These are phyloP conservation scores for Aspergillus jensenii DNA, from an alignment of 2,329 filamentous ascomycete genomes.

Conservation along the genomic window DNA sequence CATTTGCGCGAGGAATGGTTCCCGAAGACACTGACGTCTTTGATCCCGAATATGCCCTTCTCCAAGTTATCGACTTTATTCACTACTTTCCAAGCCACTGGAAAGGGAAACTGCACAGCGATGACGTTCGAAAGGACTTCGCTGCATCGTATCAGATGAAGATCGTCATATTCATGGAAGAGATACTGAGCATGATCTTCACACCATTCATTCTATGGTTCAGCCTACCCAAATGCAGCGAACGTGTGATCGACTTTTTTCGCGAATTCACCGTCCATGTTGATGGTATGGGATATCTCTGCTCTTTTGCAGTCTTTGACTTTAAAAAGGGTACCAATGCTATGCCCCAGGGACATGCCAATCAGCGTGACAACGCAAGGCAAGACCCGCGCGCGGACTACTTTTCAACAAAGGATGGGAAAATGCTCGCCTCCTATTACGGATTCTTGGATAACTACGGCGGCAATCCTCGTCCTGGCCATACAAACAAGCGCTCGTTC, in stretches of 20 bases:
- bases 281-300: conserved; percentile 92
- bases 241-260: conserved; percentile 96
- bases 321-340: conserved; percentile 79
- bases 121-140: conserved; percentile 90
- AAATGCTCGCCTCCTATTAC: conserved; percentile 97
- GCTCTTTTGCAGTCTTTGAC: conserved; percentile 95
- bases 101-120: conserved; percentile 86
- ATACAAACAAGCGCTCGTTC: conserved; percentile 56
- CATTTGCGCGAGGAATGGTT: conserved; percentile 75
- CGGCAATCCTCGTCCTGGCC: conserved; percentile 67
- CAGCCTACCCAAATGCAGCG: conserved; percentile 82
- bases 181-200: conserved; percentile 87
- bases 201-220: conserved; percentile 87
- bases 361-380: conserved; percentile 31
- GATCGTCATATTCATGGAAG: conserved; percentile 85
- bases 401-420: conserved; percentile 91
- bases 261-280: conserved; percentile 97
- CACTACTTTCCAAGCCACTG: conserved; percentile 89
- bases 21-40: conserved; percentile 88
- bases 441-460: conserved; percentile 93
- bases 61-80: conserved; percentile 87
- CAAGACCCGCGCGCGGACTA: conserved; percentile 84
- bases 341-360: conserved; percentile 42
- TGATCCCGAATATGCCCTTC: conserved; percentile 85
- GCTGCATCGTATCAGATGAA: conserved; percentile 88